Base-by-base conservation (phyloP, 805 yeast species). In the Nakazawaea peltata region DNA sequence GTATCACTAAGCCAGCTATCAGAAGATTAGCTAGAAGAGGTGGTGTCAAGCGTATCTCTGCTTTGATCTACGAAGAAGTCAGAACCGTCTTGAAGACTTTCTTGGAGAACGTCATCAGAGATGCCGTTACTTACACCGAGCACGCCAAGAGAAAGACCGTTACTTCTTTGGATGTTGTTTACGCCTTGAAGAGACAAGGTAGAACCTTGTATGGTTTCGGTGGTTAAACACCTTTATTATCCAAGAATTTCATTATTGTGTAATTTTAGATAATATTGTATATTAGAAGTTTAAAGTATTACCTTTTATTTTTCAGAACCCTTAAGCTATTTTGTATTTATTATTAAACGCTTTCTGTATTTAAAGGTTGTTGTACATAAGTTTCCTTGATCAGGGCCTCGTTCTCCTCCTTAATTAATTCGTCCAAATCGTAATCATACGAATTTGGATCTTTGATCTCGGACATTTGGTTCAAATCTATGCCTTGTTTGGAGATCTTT, bases 1-100 rank as follows among this genome's bases (percentile, higher is more conserved):
- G 98, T 77, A 90, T 90, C 65, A 90, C 98, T 47, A 90, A 90
- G 80, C 98, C 98, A 63, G 98, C 98, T 62, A 90, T 90, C 63
- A 87, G 98, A 77, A 90, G 98, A 85, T 82, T 90, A 59, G 98
- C 98, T 36, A 90, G 98, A 81, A 87, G 98, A 85, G 98, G 98
- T 74, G 98, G 98, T 88, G 98, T 90, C 63, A 90, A 90, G 82
- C 95, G 98, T 84, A 90, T 90, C 59, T 90, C 97, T 46, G 97
- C 95, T 66, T 74, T 88, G 63, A 90, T 90, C 66, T 90, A 90
- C 75, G 98, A 90, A 72, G 97, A 90, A 74, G 95, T 92, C 61
- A 87, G 98, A 77, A 88, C 82, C 53, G 97, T 92, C 51, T 75
- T 90, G 51, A 88, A 88, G 74, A 74, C 95, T 40, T 90, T 90